phyloP scores from a whole-genome alignment of 1,284 basidiomycete species.

The Fomitopsis betulina region DNA sequence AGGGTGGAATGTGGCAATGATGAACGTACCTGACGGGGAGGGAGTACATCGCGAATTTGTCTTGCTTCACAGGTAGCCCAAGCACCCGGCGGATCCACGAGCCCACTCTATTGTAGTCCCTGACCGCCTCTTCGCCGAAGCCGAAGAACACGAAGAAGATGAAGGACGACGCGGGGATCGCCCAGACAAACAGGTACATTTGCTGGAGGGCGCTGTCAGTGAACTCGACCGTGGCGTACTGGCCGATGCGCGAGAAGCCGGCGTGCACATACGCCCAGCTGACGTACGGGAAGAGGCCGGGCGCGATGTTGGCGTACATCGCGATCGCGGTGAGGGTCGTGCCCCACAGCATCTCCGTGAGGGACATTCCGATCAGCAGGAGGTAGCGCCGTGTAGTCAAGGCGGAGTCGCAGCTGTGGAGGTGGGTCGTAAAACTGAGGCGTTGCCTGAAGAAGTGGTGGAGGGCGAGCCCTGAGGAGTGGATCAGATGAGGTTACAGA shows the following conservation, averaged over 20 bases:
- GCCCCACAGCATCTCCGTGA: slow-evolving; percentile 30
- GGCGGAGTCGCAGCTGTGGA: slow-evolving; percentile 21
- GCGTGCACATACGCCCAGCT: slow-evolving; percentile 53
- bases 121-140: slow-evolving; percentile 21
- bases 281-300: slow-evolving; percentile 39
- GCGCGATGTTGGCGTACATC: slow-evolving; percentile 24
- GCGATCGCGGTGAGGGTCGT: slow-evolving; percentile 26
- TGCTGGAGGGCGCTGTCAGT: background rate
- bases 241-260: slow-evolving; percentile 37
- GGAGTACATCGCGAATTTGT: background rate
- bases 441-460: slow-evolving; percentile 5
- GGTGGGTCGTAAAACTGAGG: background rate
- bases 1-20: background rate
- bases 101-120: slow-evolving; percentile 16
- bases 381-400: slow-evolving; percentile 39
- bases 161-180: slow-evolving; percentile 32
- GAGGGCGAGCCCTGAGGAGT: slow-evolving; percentile 30
- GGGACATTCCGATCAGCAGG: slow-evolving; percentile 46
- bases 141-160: slow-evolving; percentile 30
- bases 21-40: background rate
- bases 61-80: background rate
- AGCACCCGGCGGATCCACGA: background rate
- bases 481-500: slow-evolving; percentile 15
- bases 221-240: slow-evolving; percentile 31
- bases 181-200: slow-evolving; percentile 32